Percentiles rank a stretch among this genome's conserved stretches.
These are phyloP conservation scores for Ceratobasidium sp. DNA, from an alignment of 1,284 basidiomycete species.

Conservation along the genomic window DNA sequence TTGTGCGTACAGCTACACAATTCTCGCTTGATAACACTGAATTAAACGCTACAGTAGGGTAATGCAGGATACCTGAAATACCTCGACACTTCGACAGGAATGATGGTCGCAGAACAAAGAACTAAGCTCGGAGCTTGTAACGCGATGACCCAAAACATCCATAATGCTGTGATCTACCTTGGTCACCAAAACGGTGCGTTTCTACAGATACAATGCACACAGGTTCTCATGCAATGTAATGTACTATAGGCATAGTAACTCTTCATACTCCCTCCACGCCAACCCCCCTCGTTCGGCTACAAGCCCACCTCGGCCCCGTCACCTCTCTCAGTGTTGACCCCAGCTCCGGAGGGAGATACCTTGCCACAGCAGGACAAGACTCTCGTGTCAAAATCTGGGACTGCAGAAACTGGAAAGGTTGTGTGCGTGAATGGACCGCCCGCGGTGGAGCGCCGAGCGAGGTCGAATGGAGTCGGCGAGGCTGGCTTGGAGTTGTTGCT, in stretches of 20 bases:
- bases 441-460: constrained; percentile 60
- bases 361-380: constrained; percentile 91
- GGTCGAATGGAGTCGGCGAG: constrained; percentile 83
- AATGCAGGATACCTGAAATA: constrained; percentile 93
- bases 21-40: constrained; percentile 20
- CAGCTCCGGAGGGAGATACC: constrained; percentile 83
- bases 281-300: constrained; percentile 88
- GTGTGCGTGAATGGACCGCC: constrained; percentile 82
- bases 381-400: constrained; percentile 96
- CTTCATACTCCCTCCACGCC: constrained; percentile 96
- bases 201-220: neutral
- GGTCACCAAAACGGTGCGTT: constrained; percentile 81
- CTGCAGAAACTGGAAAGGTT: constrained; percentile 91
- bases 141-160: constrained; percentile 90
- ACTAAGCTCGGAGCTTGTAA: constrained; percentile 88
- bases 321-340: constrained; percentile 85
- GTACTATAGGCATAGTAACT: constrained; percentile 74
- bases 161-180: constrained; percentile 92
- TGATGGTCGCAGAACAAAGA: constrained; percentile 87
- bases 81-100: constrained; percentile 95
- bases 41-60: constrained; percentile 62
- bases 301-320: constrained; percentile 92
- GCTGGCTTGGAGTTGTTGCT: constrained; percentile 82
- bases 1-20: constrained; percentile 63
- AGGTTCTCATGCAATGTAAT: neutral